Base-by-base conservation (phyloP, 225 moss, liverwort and hornwort species). In the Marchantia paleacea region DNA sequence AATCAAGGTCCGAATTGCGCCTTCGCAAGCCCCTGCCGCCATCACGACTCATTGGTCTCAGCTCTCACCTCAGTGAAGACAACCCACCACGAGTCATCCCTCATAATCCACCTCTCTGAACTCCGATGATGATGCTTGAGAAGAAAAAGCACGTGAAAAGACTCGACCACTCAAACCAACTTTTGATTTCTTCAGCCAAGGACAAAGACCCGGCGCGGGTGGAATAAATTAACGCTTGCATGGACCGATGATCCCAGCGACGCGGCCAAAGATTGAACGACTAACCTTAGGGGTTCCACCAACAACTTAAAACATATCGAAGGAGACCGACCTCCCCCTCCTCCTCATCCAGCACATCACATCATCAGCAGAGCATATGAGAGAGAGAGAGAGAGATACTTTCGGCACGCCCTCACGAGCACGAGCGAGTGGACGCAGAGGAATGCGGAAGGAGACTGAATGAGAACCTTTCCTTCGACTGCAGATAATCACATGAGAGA, bases 11-110 rank as follows among this genome's bases (percentile, higher is more conserved):
- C 0, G 20, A 80, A 86, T 73, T 73, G 71, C 39, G 77, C 64
- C 54, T 52, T 12, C 50, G 55, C 13, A 29, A 48, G 68, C 68
- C 22, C 10, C 78, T 62, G 52, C 68, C 67, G 60, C 78, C 85
- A 78, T 85, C 75, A 75, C 79, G 70, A 75, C 48, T 65, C 78
- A 78, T 75, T 72, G 51, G 29, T 57, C 69, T 30, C 30, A 69
- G 68, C 55, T 52, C 71, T 78, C 49, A 25, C 55, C 28, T 74
- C 72, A 51, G 7, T 26, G 29, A 55, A 74, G 1, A 74, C 29
- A 12, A 66, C 12, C 26, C 10, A 50, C 10, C 5, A 13, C 6
- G 26, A 20, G 52, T 74, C 39, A 3, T 54, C 52, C 26, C 74
- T 28, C 26, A 24, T 74, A 55, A 53, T 70, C 47, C 47, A 47